Evolutionary conservation across 2,329 filamentous ascomycete species (phyloP).

Genomic region (Grosmannia penicillata): DNA sequence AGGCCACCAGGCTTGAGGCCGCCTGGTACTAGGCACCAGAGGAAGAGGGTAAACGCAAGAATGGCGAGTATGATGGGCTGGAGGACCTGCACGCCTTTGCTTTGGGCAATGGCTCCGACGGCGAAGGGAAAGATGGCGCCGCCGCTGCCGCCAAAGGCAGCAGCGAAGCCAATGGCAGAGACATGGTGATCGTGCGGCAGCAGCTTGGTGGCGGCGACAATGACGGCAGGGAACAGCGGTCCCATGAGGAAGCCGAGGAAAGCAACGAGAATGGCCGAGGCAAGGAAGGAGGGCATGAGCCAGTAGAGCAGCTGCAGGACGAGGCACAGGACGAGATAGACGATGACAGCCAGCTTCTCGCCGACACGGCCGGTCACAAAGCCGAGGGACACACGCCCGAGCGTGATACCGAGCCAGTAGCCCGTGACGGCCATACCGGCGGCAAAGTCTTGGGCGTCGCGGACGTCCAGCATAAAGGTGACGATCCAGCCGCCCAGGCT

Average conservation of each 20-base stretch:
- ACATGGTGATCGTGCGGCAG: constrained; percentile 62
- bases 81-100: constrained; percentile 38
- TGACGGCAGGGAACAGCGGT: constrained; percentile 60
- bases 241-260: constrained; percentile 69
- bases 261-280: constrained; percentile 55
- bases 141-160: constrained; percentile 61
- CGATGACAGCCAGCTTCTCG: constrained; percentile 49
- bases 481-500: constrained; percentile 54
- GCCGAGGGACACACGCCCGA: constrained; percentile 57
- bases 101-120: constrained; percentile 51
- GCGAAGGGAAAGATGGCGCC: constrained; percentile 53
- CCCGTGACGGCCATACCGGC: constrained; percentile 64
- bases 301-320: constrained; percentile 61
- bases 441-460: constrained; percentile 52
- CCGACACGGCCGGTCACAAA: constrained; percentile 63
- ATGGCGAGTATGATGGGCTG: constrained; percentile 40
- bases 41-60: constrained; percentile 25
- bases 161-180: constrained; percentile 65
- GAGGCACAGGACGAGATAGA: constrained; percentile 50
- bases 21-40: constrained; percentile 29
- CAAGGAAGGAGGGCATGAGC: constrained; percentile 64
- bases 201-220: constrained; percentile 60
- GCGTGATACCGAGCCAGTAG: constrained; percentile 72
- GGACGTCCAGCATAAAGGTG: constrained; percentile 71
- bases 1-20: constrained; percentile 19